Evolutionary conservation across 768 basidiomycete genomes (phyloP), one percentile per base, ranked within the genome.

Genomic region (Mycena haematopus): DNA sequence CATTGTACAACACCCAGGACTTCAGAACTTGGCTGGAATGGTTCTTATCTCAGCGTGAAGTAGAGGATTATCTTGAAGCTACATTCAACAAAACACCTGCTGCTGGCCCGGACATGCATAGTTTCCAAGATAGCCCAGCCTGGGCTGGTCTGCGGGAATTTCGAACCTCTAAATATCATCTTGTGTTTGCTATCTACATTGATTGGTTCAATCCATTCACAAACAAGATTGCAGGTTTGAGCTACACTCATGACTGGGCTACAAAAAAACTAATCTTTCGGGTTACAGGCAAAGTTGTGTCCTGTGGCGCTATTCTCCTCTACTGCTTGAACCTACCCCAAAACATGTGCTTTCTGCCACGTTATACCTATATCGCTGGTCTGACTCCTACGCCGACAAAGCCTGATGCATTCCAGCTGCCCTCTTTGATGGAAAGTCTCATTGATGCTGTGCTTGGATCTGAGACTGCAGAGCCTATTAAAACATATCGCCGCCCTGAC

Each of bases 171-270:
- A 60, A 53, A 21, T 65, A 70, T 36, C 49, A 68, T 62, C 62
- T 74, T 2, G 60, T 69, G 0, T 77, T 75, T 69, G 67, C 69
- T 8, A 27, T 76, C 9, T 77, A 72, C 62, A 63, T 76, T 55
- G 75, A 79, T 57, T 77, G 76, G 76, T 77, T 76, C 55, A 78
- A 78, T 69, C 76, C 73, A 1, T 74, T 62, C 42, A 62, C 66
- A 5, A 76, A 75, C 42, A 76, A 77, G 60, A 71, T 72, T 55
- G 72, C 74, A 52, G 73, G 74, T 65, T 62, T 42, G 54, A 10
- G 19, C 31, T 45, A 6, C 6, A 5, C 7, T 22, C 22, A 38
- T 25, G 40, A 1, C 17, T 24, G 0, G 2, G n/a, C n/a, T n/a
- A n/a, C n/a, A n/a, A 22, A 2, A 17, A 55, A 50, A 40, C 56